A percentile compares a stretch with the other conserved stretches of the same genome.
Evolutionary conservation across 495 filamentous ascomycete species (phyloP).

Genomic region (Penicillium lagena): DNA sequence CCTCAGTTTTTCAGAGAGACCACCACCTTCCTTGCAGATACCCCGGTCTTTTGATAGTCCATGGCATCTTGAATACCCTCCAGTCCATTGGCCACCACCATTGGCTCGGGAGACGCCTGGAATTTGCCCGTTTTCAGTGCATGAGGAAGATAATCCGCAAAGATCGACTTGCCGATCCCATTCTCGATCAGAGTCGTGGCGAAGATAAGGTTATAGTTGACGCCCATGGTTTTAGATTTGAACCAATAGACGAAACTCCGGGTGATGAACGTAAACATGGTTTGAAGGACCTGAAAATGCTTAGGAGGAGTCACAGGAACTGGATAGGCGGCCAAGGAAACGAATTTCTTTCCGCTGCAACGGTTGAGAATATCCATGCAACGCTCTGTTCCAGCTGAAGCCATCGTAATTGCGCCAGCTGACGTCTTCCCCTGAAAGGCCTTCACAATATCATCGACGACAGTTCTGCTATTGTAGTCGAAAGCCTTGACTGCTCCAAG

Average conservation of each 20-base stretch:
- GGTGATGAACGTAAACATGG: no score
- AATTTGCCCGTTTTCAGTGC: constrained; percentile 19
- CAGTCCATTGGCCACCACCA: constrained; percentile 27
- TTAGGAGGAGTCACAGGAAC: neutral
- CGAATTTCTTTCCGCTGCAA: constrained; percentile 7
- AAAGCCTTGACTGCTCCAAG: constrained; percentile 53
- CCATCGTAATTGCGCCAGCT: constrained; percentile 21
- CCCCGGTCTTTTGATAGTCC: constrained; percentile 23
- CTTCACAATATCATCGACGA: constrained; percentile 19
- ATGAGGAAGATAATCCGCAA: constrained; percentile 20
- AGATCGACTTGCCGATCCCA: constrained; percentile 21
- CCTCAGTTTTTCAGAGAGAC: no score
- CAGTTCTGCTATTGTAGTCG: constrained; percentile 44
- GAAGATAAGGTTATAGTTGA: constrained; percentile 10
- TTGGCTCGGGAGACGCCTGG: constrained; percentile 22
- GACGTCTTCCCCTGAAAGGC: constrained; percentile 16
- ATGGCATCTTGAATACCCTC: constrained; percentile 27
- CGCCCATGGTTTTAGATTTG: neutral
- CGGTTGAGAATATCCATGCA: constrained; percentile 12
- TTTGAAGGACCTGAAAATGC: no score
- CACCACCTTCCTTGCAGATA: constrained; percentile 28
- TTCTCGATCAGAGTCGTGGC: constrained; percentile 14
- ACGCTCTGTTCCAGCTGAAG: neutral
- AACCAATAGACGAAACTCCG: no score
- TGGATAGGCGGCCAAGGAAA: constrained; percentile 8